Evolutionary conservation across 345 rosid genomes (phyloP).

Genomic region (Salix udensis): DNA sequence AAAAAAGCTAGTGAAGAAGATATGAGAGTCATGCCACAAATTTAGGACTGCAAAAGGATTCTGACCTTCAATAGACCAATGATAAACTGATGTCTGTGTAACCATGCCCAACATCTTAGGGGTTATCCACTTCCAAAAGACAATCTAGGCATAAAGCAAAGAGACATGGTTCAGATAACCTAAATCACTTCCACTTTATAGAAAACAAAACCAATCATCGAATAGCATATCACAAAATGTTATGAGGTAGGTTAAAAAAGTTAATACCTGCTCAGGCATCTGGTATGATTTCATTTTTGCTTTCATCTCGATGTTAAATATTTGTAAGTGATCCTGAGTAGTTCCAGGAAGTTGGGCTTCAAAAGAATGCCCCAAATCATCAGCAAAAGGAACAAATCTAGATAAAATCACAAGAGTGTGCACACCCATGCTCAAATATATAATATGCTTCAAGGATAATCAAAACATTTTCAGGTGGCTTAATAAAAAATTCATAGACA

Average conservation of each 20-base stretch:
- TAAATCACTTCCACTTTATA: background rate
- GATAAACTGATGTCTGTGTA: conserved; percentile 84
- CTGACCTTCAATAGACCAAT: conserved; percentile 97
- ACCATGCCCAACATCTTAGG: conserved; percentile 92
- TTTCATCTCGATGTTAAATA: conserved; percentile 96
- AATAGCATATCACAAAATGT: background rate
- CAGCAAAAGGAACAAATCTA: conserved; percentile 7
- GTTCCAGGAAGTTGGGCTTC: conserved; percentile 95
- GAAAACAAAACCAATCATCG: background rate
- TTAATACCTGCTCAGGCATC: conserved; percentile 93
- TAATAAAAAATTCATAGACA: background rate
- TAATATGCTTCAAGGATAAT: background rate
- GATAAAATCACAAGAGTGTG: background rate
- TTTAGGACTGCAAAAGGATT: background rate
- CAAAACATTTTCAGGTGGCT: background rate
- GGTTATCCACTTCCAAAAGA: conserved; percentile 97
- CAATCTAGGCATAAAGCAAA: conserved; percentile 49
- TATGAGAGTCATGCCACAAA: background rate
- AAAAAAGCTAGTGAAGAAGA: background rate
- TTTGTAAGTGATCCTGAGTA: conserved; percentile 94
- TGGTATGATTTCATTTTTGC: conserved; percentile 89
- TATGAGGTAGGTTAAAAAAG: background rate
- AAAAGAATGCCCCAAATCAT: conserved; percentile 12
- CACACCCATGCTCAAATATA: background rate
- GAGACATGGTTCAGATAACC: background rate